Evolutionary conservation across 129 eudicot species (phyloP).

Genomic region (Kitagawia praeruptora): DNA sequence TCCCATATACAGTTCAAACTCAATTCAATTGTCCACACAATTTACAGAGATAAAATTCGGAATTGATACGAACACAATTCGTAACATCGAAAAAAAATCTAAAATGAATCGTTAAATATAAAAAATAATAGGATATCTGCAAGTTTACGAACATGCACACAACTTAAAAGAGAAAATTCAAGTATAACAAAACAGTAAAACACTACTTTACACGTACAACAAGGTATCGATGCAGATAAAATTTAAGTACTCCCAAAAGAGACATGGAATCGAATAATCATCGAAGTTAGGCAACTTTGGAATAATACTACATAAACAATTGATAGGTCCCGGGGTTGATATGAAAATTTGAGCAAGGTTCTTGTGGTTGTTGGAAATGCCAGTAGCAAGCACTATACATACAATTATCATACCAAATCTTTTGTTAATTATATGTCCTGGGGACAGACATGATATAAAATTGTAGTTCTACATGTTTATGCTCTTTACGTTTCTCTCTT

Average conservation of each 20-base stretch:
- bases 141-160: too few relatives aligned
- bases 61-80: too few relatives aligned
- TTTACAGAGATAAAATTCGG: too few relatives aligned
- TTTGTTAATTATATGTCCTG: background rate
- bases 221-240: background rate
- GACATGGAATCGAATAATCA: background rate
- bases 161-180: too few relatives aligned
- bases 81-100: too few relatives aligned
- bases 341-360: background rate
- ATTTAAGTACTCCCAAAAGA: background rate
- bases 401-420: background rate
- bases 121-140: too few relatives aligned
- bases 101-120: too few relatives aligned
- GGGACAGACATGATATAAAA: background rate
- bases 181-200: background rate
- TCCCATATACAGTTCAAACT: background rate
- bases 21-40: background rate
- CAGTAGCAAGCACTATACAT: background rate
- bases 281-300: background rate
- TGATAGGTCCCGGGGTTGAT: background rate
- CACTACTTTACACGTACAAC: conserved; percentile 1
- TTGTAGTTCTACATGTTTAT: background rate
- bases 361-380: background rate
- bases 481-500: background rate
- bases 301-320: background rate